phyloP scores from a whole-genome alignment of 345 rosid species.

The Gossypium ekmanianum region DNA sequence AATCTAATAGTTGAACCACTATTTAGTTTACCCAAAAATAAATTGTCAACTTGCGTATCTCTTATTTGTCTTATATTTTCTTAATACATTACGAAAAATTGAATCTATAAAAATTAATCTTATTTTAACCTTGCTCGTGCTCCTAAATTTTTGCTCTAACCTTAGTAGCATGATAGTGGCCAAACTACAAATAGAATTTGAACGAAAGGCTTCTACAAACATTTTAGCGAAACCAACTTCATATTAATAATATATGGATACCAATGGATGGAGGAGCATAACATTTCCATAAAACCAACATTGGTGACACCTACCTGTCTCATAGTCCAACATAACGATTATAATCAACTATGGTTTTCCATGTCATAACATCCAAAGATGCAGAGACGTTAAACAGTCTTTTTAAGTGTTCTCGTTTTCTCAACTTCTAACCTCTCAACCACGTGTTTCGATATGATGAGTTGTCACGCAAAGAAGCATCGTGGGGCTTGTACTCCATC shows the following conservation, averaged over 20 bases:
- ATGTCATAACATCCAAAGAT: neutral
- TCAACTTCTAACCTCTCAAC: constrained; percentile 71
- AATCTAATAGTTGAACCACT: too few species aligned
- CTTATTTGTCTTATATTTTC: too few species aligned
- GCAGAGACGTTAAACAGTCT: neutral
- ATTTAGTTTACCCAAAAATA: too few species aligned
- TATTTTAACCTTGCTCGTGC: too few species aligned
- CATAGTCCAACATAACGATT: neutral
- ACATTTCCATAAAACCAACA: neutral
- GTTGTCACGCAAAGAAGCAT: constrained; percentile 87
- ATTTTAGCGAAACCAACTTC: neutral
- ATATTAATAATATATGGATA: neutral
- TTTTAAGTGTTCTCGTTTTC: neutral
- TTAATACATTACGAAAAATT: too few species aligned
- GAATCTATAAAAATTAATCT: too few species aligned
- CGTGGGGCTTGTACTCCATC: constrained; percentile 97
- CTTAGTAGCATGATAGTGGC: neutral
- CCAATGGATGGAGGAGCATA: neutral
- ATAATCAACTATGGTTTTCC: constrained; percentile 10
- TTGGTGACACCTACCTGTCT: neutral
- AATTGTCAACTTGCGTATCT: too few species aligned
- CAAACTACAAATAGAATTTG: neutral
- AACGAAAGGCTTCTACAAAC: neutral
- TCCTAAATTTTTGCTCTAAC: too few species aligned
- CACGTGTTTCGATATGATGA: constrained; percentile 92